Base-by-base conservation (phyloP, 495 filamentous ascomycete species). In the Penicillium robsamsonii region DNA sequence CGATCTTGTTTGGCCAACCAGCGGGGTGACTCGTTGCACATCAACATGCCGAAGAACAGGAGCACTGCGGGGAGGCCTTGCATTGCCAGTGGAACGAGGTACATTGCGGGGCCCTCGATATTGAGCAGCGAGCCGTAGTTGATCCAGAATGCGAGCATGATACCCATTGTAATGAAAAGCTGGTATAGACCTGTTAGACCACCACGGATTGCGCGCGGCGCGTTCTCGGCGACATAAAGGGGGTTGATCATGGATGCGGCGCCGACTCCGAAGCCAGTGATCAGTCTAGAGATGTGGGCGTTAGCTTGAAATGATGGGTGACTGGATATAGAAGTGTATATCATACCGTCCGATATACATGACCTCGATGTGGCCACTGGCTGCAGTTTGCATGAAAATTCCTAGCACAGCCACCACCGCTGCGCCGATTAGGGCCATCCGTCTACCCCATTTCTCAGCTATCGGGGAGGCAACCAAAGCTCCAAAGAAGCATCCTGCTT, bases 111-210 rank as follows among this genome's bases (percentile, higher is more conserved):
- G 33, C 81, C 84, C 1, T 61, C 60, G 45, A 81, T 62, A 62
- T 84, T 79, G 35, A 83, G 67, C 30, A 82, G 72, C 29, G 75
- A 74, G 50, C 82, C 81, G 59, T 87, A 86, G 69, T 87, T 85
- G 55, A 85, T 78, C 81, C 79, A 81, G 71, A 87, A 89, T 22
- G 84, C 82, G 22, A 90, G 70, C 82, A 88, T 87, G 61, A 81
- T 81, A 20, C 86, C 86, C 35, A 75, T 64, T 15, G 74, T 75
- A 53, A 80, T 84, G 62, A 90, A 89, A 5, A 89, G 78, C 60
- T 90, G 86, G 62, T 89, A 89, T 53, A 89, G 74, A 46, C 85
- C 85, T 27, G 84, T 89, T 35, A 91, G 71, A 18, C 81, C 81
- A 29, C 87, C 87, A 44, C 87, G 86, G 59, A 89, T 88, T 35